Base-by-base conservation (phyloP, 2,329 filamentous ascomycete species). In the Ophiocordyceps camponoti-rufipedis region DNA sequence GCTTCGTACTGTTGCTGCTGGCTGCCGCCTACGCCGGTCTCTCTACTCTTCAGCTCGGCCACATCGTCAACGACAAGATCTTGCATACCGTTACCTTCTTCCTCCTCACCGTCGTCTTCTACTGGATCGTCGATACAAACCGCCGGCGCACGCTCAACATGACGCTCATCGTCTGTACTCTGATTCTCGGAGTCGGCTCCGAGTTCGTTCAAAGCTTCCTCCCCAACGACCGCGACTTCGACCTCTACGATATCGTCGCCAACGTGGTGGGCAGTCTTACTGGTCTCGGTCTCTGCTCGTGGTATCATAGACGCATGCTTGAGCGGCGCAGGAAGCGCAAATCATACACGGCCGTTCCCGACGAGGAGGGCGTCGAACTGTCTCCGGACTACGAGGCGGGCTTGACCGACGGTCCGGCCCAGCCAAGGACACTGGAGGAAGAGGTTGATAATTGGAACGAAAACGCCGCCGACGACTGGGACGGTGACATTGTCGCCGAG, bases 301-400 rank as follows among this genome's bases (percentile, higher is more conserved):
- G 85, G 83, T 98, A 98, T 60, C 91, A 98, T 64, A 82, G 84
- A 58, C 81, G 91, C 48, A 96, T 96, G 87, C 68, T 96, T 38
- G 89, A 96, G 62, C 74, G 91, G 50, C 85, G 83, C 59, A 74
- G 88, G 48, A 69, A 77, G 56, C 77, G 76, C 46, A 83, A 83
- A 56, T 75, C 75, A 44, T 93, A 93, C 56, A 72, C 74, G 45
- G 71, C 75, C 7, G 73, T 93, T 6, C 74, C 82, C 0, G 78
- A 76, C 28, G 75, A 75, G 44, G 71, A 70, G 13, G 72, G 71
- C 59, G 62, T 94, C 13, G 88, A 94, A 64, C 72, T 94, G 7
- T 86, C 84, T 1, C 76, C 80, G 50, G 68, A 64, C 28, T 82
- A 84, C 51, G 82, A 85, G 60, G 76, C 73, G 29, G 80, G 80